A percentile compares a stretch with the other conserved stretches of the same genome.
Conservation (phyloP, 495 filamentous ascomycete species). For the Lasiosphaeriaceae sp. region DNA sequence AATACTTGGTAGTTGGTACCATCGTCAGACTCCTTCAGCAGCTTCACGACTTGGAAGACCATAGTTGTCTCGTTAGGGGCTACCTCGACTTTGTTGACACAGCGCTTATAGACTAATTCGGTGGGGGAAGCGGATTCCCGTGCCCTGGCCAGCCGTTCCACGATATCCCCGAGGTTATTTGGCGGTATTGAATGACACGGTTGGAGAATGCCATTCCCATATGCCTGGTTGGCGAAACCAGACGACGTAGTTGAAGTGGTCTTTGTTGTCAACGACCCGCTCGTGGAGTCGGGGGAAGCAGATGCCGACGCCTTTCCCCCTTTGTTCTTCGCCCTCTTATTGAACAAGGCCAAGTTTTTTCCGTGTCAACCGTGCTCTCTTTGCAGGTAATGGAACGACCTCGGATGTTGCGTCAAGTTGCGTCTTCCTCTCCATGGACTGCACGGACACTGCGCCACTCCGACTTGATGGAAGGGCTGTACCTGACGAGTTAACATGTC, state of each 20-base stretch:
- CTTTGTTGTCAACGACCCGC: no score
- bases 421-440: neutral
- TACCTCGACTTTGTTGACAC: conserved; percentile 11
- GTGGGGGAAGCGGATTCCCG: conserved; percentile 26
- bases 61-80: conserved; percentile 23
- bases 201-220: no score
- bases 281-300: no score
- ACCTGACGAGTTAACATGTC: neutral
- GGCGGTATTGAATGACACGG: no score
- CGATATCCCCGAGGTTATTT: no score
- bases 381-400: neutral
- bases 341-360: no score
- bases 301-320: no score
- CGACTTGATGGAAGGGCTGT: neutral
- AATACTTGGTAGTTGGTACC: conserved; percentile 11
- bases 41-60: neutral
- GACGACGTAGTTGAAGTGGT: no score
- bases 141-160: no score
- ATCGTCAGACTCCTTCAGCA: conserved; percentile 20
- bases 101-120: conserved; percentile 17
- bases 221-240: no score
- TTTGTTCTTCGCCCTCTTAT: no score
- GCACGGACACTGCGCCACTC: neutral
- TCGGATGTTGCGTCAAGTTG: neutral
- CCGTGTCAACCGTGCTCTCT: neutral